Evolutionary conservation across 352 stramenopile genomes (phyloP).

Genomic region (Phytophthora constricta): DNA sequence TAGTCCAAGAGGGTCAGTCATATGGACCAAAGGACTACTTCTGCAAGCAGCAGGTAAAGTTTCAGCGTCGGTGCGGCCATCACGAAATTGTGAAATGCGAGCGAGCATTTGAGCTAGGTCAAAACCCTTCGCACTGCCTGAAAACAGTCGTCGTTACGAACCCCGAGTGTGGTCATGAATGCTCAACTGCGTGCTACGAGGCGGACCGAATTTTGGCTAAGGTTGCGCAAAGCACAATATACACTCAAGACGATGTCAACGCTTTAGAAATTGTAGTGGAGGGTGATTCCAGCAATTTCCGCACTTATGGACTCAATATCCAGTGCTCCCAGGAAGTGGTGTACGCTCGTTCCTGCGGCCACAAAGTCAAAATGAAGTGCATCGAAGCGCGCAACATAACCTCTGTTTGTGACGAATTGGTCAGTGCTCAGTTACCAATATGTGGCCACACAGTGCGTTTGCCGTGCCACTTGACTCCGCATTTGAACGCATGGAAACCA

Average conservation of each 20-base stretch:
- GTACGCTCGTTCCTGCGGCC: conserved; percentile 48
- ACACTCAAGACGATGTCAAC: conserved; percentile 16
- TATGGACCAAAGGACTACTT: conserved; percentile 80
- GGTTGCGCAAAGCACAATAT: conserved; percentile 4
- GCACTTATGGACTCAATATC: conserved; percentile 52
- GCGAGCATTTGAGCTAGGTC: conserved; percentile 72
- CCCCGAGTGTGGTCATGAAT: conserved; percentile 75
- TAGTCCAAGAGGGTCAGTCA: conserved; percentile 60
- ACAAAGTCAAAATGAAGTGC: conserved; percentile 55
- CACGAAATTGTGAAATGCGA: conserved; percentile 61
- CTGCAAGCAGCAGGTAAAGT: conserved; percentile 64
- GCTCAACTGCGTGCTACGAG: conserved; percentile 61
- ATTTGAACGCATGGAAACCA: conserved; percentile 53
- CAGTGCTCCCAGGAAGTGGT: conserved; percentile 44
- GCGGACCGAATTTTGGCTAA: conserved; percentile 18
- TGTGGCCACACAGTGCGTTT: conserved; percentile 60
- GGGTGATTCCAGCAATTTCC: conserved; percentile 38
- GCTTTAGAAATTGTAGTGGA: conserved; percentile 46
- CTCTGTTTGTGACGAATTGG: conserved; percentile 39
- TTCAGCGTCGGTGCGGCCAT: conserved; percentile 73
- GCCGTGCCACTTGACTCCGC: conserved; percentile 38
- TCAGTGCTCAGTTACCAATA: conserved; percentile 37
- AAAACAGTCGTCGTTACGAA: conserved; percentile 58
- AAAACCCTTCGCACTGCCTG: conserved; percentile 48
- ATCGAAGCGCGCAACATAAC: conserved; percentile 48